Conservation (phyloP, 192 early-diverging fungal genomes). For the Oehlia diaphana region DNA sequence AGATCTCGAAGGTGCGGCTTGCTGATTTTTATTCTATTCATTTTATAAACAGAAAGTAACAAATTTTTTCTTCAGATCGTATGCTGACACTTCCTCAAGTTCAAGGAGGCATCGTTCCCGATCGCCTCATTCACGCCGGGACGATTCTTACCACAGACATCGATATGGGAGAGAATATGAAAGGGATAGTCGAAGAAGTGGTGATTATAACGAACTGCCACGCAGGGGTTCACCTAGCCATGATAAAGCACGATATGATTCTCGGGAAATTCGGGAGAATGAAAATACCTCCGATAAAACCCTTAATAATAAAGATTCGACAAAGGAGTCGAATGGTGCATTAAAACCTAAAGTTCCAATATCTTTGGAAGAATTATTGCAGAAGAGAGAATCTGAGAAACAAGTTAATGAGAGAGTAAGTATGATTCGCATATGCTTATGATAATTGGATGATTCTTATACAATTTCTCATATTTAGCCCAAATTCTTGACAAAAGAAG, state of each 20-base stretch:
- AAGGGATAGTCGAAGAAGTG: conserved; percentile 11
- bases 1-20: conserved; percentile 7
- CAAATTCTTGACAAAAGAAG: conserved; percentile 88
- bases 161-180: conserved; percentile 28
- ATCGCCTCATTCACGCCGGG: conserved; percentile 1
- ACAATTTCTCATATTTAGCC: conserved; percentile 46
- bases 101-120: conserved; percentile 22
- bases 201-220: conserved; percentile 10
- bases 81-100: not conserved
- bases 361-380: conserved; percentile 76
- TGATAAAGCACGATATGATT: conserved; percentile 8
- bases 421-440: not conserved
- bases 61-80: not conserved
- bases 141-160: conserved; percentile 7
- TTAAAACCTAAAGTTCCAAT: conserved; percentile 57
- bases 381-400: conserved; percentile 67
- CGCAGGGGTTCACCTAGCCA: not conserved
- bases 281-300: conserved; percentile 8
- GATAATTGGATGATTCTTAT: not conserved
- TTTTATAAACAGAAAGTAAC: not conserved
- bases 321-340: not conserved
- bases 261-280: conserved; percentile 16
- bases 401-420: conserved; percentile 57
- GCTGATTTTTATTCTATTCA: no score
- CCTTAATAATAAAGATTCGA: conserved; percentile 29